A percentile compares a stretch with the other conserved stretches of the same genome.
These are phyloP conservation scores for Saprolegnia diclina DNA, from an alignment of 352 stramenopile species.

Conservation along the genomic window DNA sequence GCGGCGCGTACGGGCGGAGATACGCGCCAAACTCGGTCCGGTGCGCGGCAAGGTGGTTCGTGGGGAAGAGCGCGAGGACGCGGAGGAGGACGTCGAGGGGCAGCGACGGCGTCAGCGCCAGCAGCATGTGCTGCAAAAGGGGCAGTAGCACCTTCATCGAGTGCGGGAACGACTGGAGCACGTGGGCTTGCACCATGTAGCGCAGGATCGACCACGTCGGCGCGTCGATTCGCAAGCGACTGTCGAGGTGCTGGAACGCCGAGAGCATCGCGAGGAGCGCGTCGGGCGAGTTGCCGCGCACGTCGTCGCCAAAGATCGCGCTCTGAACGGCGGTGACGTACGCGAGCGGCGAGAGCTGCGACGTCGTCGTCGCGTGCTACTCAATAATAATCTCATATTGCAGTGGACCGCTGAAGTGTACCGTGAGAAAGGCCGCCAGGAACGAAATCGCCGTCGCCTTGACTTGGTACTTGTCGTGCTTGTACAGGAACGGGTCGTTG, in stretches of 20 bases:
- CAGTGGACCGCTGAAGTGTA: slow-evolving; percentile 3
- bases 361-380: too few relatives aligned
- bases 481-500: slow-evolving; percentile 76
- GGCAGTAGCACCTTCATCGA: slow-evolving; percentile 51
- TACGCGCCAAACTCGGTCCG: neutral
- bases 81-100: slow-evolving; percentile 42
- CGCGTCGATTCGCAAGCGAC: slow-evolving; percentile 1
- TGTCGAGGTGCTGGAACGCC: slow-evolving; percentile 41
- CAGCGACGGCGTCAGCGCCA: slow-evolving; percentile 43
- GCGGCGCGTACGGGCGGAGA: neutral
- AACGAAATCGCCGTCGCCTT: slow-evolving; percentile 29
- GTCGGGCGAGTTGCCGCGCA: slow-evolving; percentile 57
- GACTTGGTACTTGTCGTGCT: slow-evolving; percentile 35
- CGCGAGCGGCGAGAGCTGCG: neutral
- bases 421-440: slow-evolving; percentile 39
- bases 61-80: slow-evolving; percentile 51
- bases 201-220: slow-evolving; percentile 37
- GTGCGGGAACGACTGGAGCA: slow-evolving; percentile 68
- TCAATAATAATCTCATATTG: too few relatives aligned
- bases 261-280: slow-evolving; percentile 61
- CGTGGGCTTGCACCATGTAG: slow-evolving; percentile 67
- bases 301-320: slow-evolving; percentile 35
- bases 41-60: slow-evolving; percentile 31
- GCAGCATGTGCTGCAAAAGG: slow-evolving; percentile 47
- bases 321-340: slow-evolving; percentile 16